phyloP scores from a whole-genome alignment of 2,329 filamentous ascomycete species.

The Aspergillus bombycis region DNA sequence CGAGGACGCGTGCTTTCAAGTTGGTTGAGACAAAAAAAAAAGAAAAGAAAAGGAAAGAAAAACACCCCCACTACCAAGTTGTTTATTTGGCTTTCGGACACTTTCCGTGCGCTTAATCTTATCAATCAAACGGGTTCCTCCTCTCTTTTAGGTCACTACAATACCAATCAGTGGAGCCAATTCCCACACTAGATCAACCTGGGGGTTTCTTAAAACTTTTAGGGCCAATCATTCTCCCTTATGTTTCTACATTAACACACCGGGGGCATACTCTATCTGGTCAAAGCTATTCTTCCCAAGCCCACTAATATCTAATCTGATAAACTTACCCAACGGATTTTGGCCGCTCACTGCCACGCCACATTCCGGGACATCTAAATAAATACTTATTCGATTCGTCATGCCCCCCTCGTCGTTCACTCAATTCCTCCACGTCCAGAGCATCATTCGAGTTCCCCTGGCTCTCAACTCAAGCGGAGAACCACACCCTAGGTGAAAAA shows the following conservation, averaged over 20 bases:
- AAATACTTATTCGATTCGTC: not conserved
- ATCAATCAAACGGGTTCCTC: slow-evolving; percentile 5
- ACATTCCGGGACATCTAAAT: not conserved
- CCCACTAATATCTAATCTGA: not conserved
- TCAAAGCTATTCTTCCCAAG: not conserved
- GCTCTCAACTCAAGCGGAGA: not conserved
- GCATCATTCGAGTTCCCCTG: not conserved
- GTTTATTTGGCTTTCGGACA: slow-evolving; percentile 4
- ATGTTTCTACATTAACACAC: not conserved
- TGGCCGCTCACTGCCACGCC: not conserved
- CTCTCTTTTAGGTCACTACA: not conserved
- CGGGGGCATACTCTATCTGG: not conserved
- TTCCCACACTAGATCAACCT: not conserved
- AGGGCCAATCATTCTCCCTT: not conserved
- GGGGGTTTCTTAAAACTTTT: not conserved
- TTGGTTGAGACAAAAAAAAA: not conserved
- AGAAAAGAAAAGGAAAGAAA: not conserved
- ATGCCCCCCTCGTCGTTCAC: not conserved
- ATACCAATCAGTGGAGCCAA: not conserved
- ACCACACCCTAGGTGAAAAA: not conserved
- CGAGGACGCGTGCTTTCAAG: not conserved
- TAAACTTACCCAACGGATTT: not conserved
- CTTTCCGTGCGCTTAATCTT: slow-evolving; percentile 5
- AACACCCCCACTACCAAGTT: not conserved
- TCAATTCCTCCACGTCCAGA: not conserved